A percentile compares a stretch with the other conserved stretches of the same genome.
Conservation (phyloP, 2,329 filamentous ascomycete species). For the Onygena corvina region DNA sequence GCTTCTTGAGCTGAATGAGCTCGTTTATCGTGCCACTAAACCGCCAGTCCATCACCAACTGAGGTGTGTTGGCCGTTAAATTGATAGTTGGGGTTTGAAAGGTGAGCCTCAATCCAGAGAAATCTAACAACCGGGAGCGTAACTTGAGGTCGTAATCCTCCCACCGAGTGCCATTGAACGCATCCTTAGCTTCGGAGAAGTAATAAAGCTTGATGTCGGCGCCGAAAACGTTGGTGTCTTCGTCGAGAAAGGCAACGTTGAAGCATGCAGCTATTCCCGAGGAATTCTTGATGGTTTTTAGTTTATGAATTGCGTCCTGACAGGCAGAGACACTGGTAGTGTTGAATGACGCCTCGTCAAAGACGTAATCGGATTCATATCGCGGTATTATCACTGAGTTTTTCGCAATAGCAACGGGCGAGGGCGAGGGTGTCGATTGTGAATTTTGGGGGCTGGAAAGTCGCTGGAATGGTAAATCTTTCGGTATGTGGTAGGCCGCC, state of each 20-base stretch:
- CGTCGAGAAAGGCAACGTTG: slow-evolving; percentile 60
- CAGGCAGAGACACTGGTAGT: slow-evolving; percentile 47
- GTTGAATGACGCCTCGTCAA: slow-evolving; percentile 21
- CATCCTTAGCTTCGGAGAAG: slow-evolving; percentile 45
- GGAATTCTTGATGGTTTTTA: slow-evolving; percentile 52
- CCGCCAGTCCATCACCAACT: slow-evolving; percentile 24
- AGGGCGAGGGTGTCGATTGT: background rate
- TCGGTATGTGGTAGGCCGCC: slow-evolving; percentile 4
- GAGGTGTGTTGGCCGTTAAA: background rate
- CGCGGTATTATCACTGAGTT: background rate
- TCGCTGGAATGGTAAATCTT: background rate
- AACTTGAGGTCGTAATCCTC: slow-evolving; percentile 23
- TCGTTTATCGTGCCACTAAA: slow-evolving; percentile 24
- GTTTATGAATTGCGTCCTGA: slow-evolving; percentile 40
- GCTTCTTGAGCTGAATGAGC: slow-evolving; percentile 20
- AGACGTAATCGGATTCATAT: background rate
- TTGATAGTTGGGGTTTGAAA: slow-evolving; percentile 5
- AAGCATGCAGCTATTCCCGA: slow-evolving; percentile 72
- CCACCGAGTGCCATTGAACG: slow-evolving; percentile 34
- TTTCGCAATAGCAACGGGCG: background rate
- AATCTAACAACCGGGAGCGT: slow-evolving; percentile 18
- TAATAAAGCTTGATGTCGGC: slow-evolving; percentile 66
- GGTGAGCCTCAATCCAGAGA: slow-evolving; percentile 16
- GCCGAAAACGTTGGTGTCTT: slow-evolving; percentile 54
- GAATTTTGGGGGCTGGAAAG: background rate